Conservation (phyloP, 257 asterid genomes). For the Capsicum chinense region DNA sequence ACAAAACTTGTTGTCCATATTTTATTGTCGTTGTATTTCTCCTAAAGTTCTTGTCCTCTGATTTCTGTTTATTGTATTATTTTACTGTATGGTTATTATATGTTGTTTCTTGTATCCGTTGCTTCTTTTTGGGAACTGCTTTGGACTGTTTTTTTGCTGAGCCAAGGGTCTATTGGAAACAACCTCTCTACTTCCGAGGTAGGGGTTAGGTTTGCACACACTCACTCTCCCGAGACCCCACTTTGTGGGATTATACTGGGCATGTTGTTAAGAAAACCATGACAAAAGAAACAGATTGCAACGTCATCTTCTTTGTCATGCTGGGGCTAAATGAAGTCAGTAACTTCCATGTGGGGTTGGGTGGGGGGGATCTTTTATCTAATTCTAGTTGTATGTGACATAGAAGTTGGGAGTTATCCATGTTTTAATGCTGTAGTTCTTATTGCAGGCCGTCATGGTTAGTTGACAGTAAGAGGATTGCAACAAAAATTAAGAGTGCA, state of each 20-base stretch:
- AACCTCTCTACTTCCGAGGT: too few relatives aligned
- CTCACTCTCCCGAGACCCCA: too few relatives aligned
- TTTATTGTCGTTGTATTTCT: too few relatives aligned
- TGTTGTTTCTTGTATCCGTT: too few relatives aligned
- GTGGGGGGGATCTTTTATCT: not conserved
- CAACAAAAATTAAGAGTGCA: slow-evolving; percentile 87
- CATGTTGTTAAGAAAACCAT: not conserved
- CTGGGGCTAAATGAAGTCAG: not conserved
- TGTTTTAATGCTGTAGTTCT: not conserved
- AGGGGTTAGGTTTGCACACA: too few relatives aligned
- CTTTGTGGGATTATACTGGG: too few relatives aligned
- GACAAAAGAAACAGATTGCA: not conserved
- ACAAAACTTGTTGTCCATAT: not conserved
- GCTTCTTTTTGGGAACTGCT: too few relatives aligned
- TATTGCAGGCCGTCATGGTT: slow-evolving; percentile 82
- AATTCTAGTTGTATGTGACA: not conserved
- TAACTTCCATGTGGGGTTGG: not conserved
- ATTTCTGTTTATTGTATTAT: too few relatives aligned
- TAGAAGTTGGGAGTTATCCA: not conserved
- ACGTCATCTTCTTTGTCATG: not conserved
- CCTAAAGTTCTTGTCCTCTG: too few relatives aligned
- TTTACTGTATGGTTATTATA: too few relatives aligned
- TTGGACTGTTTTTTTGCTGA: too few relatives aligned
- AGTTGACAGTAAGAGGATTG: slow-evolving; percentile 82
- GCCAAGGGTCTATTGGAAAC: too few relatives aligned